Percentiles rank a stretch among this genome's conserved stretches.
phyloP scores from a whole-genome alignment of 192 early-diverging fungal genomes.

The Coemansia aciculifera region DNA sequence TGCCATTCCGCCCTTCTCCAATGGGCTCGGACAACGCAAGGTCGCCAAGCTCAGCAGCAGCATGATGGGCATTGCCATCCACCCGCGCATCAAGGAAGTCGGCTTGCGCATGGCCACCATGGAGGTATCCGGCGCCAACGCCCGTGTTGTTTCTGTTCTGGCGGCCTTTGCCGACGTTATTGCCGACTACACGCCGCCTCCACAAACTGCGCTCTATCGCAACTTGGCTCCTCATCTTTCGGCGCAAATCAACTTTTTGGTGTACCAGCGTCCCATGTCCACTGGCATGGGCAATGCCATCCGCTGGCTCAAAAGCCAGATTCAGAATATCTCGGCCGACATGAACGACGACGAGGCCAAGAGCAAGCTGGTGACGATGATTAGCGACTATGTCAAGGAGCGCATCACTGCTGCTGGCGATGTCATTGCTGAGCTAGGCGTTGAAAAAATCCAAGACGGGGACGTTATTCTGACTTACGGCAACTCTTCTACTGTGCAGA shows the following conservation, averaged over 20 bases:
- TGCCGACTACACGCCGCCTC: constrained; percentile 86
- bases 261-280: constrained; percentile 81
- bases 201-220: constrained; percentile 73
- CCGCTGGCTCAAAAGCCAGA: constrained; percentile 84
- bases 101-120: constrained; percentile 85
- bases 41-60: constrained; percentile 29
- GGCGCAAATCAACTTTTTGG: constrained; percentile 89
- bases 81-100: constrained; percentile 83
- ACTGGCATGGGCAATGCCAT: constrained; percentile 93
- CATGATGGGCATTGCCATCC: constrained; percentile 56
- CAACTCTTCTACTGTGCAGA: constrained; percentile 87
- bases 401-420: constrained; percentile 81
- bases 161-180: constrained; percentile 86
- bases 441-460: constrained; percentile 88
- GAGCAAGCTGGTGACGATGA: constrained; percentile 62
- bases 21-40: constrained; percentile 37
- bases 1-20: constrained; percentile 42
- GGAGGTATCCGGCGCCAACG: constrained; percentile 89
- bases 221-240: constrained; percentile 79
- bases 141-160: constrained; percentile 87
- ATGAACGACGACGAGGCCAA: constrained; percentile 85
- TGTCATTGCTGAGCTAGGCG: constrained; percentile 74
- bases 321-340: constrained; percentile 73
- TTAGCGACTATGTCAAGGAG: constrained; percentile 90
- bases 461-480: constrained; percentile 92